These are phyloP conservation scores for Jatropha podagrica DNA, from an alignment of 441 rosid genomes.

Conservation along the genomic window DNA sequence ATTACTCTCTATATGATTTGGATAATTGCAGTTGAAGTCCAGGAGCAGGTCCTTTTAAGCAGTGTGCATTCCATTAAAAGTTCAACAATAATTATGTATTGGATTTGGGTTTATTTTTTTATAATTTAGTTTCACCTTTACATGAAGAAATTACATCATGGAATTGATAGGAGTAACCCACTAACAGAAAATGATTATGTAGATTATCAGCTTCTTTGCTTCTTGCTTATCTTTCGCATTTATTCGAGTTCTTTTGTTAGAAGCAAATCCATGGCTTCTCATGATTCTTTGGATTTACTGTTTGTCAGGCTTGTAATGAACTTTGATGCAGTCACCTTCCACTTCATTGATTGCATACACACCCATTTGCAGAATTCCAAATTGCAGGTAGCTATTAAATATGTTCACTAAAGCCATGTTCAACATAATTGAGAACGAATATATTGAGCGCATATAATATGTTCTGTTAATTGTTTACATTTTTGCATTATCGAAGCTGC, in stretches of 20 bases:
- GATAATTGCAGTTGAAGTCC: background rate
- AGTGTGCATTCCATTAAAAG: background rate
- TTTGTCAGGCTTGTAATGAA: slow-evolving; percentile 65
- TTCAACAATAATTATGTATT: no score
- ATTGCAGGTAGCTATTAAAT: slow-evolving; percentile 46
- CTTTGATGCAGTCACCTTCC: slow-evolving; percentile 83
- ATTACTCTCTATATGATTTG: background rate
- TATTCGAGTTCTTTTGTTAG: background rate
- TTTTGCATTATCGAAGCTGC: slow-evolving; percentile 29
- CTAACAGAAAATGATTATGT: background rate
- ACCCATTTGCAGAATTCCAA: slow-evolving; percentile 58
- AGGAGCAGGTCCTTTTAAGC: background rate
- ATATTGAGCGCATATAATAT: background rate
- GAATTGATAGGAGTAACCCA: background rate
- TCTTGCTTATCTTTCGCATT: background rate
- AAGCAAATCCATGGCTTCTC: background rate
- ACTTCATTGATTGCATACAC: slow-evolving; percentile 81
- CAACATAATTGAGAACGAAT: background rate
- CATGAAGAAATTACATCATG: no score
- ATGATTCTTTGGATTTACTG: slow-evolving; percentile 13
- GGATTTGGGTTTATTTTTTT: background rate
- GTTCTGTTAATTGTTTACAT: slow-evolving; percentile 19
- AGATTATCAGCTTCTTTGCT: background rate
- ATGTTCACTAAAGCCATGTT: no score
- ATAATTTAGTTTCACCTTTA: no score